Evolutionary conservation across 2,329 filamentous ascomycete genomes (phyloP).

Genomic region (Coniochaeta pulveracea): DNA sequence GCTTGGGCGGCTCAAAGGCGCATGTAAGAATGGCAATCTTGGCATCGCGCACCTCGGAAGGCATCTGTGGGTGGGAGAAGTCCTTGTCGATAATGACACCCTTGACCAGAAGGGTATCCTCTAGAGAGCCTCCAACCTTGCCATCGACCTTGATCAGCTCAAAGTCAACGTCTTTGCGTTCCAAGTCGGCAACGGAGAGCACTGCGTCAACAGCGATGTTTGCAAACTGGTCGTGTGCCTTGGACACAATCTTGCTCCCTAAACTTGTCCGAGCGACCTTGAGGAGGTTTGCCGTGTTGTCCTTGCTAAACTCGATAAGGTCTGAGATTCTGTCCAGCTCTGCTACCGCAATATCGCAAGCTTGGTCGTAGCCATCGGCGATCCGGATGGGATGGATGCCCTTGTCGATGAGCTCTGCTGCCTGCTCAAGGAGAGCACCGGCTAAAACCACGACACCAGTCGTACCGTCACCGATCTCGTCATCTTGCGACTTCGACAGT

Average conservation of each 20-base stretch:
- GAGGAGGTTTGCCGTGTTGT: slow-evolving; percentile 74
- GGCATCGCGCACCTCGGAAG: slow-evolving; percentile 84
- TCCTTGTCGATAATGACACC: slow-evolving; percentile 99
- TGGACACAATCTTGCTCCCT: slow-evolving; percentile 98
- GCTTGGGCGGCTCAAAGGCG: slow-evolving; percentile 96
- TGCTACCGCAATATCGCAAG: slow-evolving; percentile 89
- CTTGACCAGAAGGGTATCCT: slow-evolving; percentile 91
- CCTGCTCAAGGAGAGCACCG: slow-evolving; percentile 89
- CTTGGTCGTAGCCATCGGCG: slow-evolving; percentile 94
- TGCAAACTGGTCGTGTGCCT: slow-evolving; percentile 95
- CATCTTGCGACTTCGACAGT: slow-evolving; percentile 95
- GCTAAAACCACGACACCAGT: slow-evolving; percentile 95
- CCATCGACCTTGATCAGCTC: slow-evolving; percentile 99
- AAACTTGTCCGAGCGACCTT: slow-evolving; percentile 93
- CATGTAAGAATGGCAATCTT: slow-evolving; percentile 97
- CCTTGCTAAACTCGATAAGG: slow-evolving; percentile 71
- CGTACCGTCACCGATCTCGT: slow-evolving; percentile 97
- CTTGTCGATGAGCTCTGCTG: slow-evolving; percentile 97
- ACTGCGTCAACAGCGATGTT: slow-evolving; percentile 96
- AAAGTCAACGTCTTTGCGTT: slow-evolving; percentile 95
- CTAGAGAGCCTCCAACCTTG: slow-evolving; percentile 87
- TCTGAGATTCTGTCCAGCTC: slow-evolving; percentile 92
- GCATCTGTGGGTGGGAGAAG: slow-evolving; percentile 99
- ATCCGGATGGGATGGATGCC: slow-evolving; percentile 98
- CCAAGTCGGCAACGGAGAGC: slow-evolving; percentile 87